Conservation (phyloP, 2,329 filamentous ascomycete species). For the Neofusicoccum laricinum region DNA sequence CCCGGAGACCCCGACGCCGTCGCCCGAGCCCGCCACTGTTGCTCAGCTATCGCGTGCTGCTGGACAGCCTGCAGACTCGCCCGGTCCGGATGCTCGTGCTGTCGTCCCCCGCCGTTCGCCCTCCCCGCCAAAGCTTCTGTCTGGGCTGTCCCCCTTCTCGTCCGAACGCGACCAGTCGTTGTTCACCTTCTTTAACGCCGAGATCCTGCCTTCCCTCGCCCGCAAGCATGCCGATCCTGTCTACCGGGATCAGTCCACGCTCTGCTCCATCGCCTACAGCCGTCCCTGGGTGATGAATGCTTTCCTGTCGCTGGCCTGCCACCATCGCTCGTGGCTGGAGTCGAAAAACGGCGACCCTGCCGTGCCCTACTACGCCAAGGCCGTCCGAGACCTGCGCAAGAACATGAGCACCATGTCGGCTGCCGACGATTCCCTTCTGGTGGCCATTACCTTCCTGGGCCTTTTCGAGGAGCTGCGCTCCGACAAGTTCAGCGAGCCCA, state of each 20-base stretch:
- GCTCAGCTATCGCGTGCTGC: too few relatives aligned
- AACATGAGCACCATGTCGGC: neutral
- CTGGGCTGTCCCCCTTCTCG: neutral
- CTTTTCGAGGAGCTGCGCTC: constrained; percentile 5
- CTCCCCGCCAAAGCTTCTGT: neutral
- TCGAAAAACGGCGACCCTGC: neutral
- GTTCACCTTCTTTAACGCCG: neutral
- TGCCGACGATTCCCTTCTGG: neutral
- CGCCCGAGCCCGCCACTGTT: too few relatives aligned
- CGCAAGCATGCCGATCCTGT: neutral
- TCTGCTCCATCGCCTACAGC: neutral
- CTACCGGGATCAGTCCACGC: neutral
- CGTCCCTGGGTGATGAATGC: constrained; percentile 4
- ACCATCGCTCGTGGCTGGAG: neutral
- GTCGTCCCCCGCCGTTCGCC: neutral
- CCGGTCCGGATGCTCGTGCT: neutral
- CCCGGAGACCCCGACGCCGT: neutral
- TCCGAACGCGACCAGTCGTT: neutral
- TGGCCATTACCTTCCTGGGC: neutral
- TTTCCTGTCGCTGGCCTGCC: neutral
- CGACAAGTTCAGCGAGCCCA: neutral
- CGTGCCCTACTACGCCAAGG: constrained; percentile 3
- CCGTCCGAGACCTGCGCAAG: neutral
- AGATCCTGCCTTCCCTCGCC: neutral
- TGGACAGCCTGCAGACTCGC: neutral